Evolutionary conservation across 2,329 filamentous ascomycete genomes (phyloP).

Genomic region (Botrytis porri): DNA sequence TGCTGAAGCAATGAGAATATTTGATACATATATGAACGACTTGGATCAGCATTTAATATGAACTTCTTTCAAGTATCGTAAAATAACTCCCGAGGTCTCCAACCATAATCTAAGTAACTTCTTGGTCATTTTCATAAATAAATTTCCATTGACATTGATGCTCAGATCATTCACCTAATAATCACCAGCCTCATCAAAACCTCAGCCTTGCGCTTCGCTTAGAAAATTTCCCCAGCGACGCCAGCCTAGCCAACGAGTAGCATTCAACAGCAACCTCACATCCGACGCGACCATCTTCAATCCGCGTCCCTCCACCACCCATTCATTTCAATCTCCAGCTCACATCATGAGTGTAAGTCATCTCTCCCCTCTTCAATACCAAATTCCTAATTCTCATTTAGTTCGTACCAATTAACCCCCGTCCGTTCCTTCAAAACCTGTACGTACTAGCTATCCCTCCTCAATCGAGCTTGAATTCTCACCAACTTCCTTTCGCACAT

Average conservation of each 20-base stretch:
- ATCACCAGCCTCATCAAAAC: neutral
- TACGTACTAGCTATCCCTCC: slow-evolving; percentile 46
- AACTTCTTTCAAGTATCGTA: neutral
- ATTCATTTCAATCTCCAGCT: neutral
- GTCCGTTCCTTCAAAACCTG: slow-evolving; percentile 92
- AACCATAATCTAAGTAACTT: neutral
- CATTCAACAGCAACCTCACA: slow-evolving; percentile 4
- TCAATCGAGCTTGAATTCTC: slow-evolving; percentile 3
- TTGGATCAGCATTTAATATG: neutral
- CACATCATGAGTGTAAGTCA: slow-evolving; percentile 41
- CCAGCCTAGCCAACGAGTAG: slow-evolving; percentile 16
- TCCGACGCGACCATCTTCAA: slow-evolving; percentile 21
- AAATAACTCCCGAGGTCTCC: neutral
- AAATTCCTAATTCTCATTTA: slow-evolving; percentile 39
- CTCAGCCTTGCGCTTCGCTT: slow-evolving; percentile 16
- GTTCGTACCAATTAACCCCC: slow-evolving; percentile 94
- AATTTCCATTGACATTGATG: neutral
- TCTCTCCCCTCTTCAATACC: neutral
- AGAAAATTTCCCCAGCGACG: slow-evolving; percentile 23
- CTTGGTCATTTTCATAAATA: too few species aligned
- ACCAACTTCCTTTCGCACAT: neutral
- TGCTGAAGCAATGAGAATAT: neutral
- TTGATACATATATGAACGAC: neutral
- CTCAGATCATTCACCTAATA: neutral
- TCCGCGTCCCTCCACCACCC: slow-evolving; percentile 22